These are phyloP conservation scores for Epicoccum nigrum DNA, from an alignment of 2,329 filamentous ascomycete species.

Conservation along the genomic window DNA sequence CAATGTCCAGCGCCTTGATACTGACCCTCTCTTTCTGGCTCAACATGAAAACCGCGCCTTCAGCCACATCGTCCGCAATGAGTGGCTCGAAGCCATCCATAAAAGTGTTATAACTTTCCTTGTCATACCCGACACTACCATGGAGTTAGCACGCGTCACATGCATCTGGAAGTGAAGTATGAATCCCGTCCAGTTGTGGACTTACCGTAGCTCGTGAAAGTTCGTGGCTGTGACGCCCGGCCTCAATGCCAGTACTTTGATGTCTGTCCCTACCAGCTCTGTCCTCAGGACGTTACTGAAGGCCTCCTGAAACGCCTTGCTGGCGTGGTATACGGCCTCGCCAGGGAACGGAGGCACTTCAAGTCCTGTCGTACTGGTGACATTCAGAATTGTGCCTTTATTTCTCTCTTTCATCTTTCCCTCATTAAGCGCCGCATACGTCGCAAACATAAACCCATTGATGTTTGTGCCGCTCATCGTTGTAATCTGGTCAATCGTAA, in stretches of 20 bases:
- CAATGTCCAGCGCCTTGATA: slow-evolving; percentile 56
- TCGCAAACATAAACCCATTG: slow-evolving; percentile 55
- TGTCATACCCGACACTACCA: slow-evolving; percentile 49
- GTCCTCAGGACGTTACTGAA: slow-evolving; percentile 58
- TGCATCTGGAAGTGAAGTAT: neutral
- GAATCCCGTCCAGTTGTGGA: neutral
- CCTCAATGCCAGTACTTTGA: slow-evolving; percentile 55
- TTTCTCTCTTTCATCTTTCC: slow-evolving; percentile 49
- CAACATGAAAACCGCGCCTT: slow-evolving; percentile 53
- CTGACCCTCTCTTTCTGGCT: slow-evolving; percentile 49
- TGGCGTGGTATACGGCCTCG: slow-evolving; percentile 58
- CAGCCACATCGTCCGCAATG: slow-evolving; percentile 52
- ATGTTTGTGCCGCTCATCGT: slow-evolving; percentile 58
- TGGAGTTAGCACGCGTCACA: neutral
- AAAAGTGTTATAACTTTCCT: slow-evolving; percentile 51
- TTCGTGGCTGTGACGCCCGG: slow-evolving; percentile 58
- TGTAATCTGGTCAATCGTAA: slow-evolving; percentile 51
- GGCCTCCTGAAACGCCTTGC: slow-evolving; percentile 56
- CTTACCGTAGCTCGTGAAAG: slow-evolving; percentile 51
- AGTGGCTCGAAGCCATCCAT: slow-evolving; percentile 55
- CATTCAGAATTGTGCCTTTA: slow-evolving; percentile 56
- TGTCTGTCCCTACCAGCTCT: slow-evolving; percentile 55
- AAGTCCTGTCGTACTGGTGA: slow-evolving; percentile 55
- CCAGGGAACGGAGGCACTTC: slow-evolving; percentile 58
- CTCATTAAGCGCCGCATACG: slow-evolving; percentile 54